These are phyloP conservation scores for Nakaseomyces bracarensis DNA, from an alignment of 1,139 yeast species.

Conservation along the genomic window DNA sequence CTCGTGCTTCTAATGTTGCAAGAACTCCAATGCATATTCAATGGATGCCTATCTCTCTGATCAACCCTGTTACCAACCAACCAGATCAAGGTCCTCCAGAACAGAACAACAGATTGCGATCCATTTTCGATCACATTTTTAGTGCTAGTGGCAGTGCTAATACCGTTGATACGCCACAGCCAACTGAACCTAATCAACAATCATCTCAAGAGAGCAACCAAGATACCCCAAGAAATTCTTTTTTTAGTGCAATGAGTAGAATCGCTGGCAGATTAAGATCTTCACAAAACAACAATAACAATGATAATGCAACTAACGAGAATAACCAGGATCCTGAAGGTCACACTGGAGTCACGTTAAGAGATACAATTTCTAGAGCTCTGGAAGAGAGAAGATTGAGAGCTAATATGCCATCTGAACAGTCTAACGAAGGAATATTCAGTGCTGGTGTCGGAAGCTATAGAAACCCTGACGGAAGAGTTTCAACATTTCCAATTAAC, in stretches of 20 bases:
- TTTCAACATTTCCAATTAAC: slow-evolving; percentile 11
- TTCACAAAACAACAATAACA: slow-evolving; percentile 6
- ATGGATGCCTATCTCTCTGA: slow-evolving; percentile 4
- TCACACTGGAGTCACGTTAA: background rate
- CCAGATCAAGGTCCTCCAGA: slow-evolving; percentile 6
- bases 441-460: slow-evolving; percentile 17
- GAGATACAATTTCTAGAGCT: slow-evolving; percentile 1
- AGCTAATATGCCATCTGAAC: background rate
- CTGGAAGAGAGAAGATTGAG: background rate
- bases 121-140: slow-evolving; percentile 16
- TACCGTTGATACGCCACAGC: slow-evolving; percentile 1
- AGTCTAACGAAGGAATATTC: slow-evolving; percentile 10
- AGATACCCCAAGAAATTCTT: background rate
- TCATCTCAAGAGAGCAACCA: background rate
- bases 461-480: slow-evolving; percentile 15
- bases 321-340: background rate
- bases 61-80: background rate
- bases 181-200: background rate
- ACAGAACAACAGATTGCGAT: slow-evolving; percentile 15
- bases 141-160: slow-evolving; percentile 9
- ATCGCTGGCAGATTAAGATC: slow-evolving; percentile 4
- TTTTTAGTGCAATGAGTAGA: slow-evolving; percentile 6
- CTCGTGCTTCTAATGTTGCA: background rate
- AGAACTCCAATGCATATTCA: slow-evolving; percentile 6
- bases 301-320: background rate